phyloP scores from a whole-genome alignment of 2,329 filamentous ascomycete species.

The Waltergamsia citrina region DNA sequence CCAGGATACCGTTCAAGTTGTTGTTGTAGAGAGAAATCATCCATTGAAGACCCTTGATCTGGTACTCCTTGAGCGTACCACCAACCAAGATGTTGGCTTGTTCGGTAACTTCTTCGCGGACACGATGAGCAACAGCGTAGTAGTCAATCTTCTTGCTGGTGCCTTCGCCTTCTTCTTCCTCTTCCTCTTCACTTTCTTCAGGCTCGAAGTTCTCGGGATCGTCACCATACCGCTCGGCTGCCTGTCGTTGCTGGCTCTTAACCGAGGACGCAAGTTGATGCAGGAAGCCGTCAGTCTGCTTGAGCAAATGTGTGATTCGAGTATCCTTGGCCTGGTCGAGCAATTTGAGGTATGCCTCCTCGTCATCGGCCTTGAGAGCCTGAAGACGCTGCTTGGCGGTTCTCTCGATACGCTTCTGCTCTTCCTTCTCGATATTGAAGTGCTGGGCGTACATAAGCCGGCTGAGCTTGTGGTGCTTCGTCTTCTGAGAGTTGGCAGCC shows the following conservation, averaged over 20 bases:
- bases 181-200: conserved; percentile 57
- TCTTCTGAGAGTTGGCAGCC: conserved; percentile 55
- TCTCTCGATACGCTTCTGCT: conserved; percentile 95
- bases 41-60: conserved; percentile 97
- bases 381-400: conserved; percentile 99
- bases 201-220: conserved; percentile 40
- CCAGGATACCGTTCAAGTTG: conserved; percentile 96
- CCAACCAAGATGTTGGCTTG: conserved; percentile 85
- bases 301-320: conserved; percentile 93
- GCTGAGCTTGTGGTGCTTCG: conserved; percentile 76
- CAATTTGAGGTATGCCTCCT: conserved; percentile 96
- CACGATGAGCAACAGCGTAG: conserved; percentile 93
- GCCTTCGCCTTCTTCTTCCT: conserved; percentile 62
- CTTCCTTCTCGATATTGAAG: conserved; percentile 96
- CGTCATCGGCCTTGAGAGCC: conserved; percentile 96
- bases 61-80: conserved; percentile 92
- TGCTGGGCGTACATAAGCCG: conserved; percentile 85
- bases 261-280: conserved; percentile 92
- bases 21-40: conserved; percentile 99
- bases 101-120: conserved; percentile 81
- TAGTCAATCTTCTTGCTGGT: conserved; percentile 84
- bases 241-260: conserved; percentile 82
- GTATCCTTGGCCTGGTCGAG: conserved; percentile 98
- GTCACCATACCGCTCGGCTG: conserved; percentile 69
- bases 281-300: conserved; percentile 95